Conservation (phyloP, 257 asterid genomes). For the Penstemon davidsonii region DNA sequence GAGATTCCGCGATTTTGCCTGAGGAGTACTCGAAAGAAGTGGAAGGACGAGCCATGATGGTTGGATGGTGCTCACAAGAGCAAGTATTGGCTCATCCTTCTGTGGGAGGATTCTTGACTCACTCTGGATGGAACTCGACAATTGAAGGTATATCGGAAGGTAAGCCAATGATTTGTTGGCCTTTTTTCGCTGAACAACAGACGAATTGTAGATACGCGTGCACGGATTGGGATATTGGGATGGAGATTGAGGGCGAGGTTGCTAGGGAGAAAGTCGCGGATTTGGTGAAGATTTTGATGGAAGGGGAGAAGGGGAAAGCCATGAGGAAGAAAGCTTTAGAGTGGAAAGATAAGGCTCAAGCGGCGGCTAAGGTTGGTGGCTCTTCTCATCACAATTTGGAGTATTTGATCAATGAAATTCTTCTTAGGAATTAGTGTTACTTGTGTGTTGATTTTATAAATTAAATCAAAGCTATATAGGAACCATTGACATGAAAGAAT, state of each 20-base stretch:
- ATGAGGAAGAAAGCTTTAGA: conserved; percentile 54
- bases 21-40: conserved; percentile 47
- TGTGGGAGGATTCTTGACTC: conserved; percentile 57
- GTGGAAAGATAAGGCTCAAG: conserved; percentile 48
- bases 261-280: conserved; percentile 49
- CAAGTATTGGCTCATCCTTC: conserved; percentile 49
- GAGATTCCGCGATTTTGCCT: conserved; percentile 42
- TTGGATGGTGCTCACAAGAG: conserved; percentile 70
- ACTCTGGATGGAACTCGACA: conserved; percentile 72
- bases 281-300: conserved; percentile 57
- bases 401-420: conserved; percentile 40
- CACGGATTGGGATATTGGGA: conserved; percentile 46
- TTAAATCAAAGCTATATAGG: neutral
- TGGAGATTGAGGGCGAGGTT: conserved; percentile 59
- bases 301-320: conserved; percentile 53
- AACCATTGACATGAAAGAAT: too few species aligned
- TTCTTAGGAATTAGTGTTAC: conserved; percentile 33
- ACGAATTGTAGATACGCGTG: conserved; percentile 56
- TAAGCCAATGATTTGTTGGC: conserved; percentile 72
- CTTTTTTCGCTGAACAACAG: conserved; percentile 72
- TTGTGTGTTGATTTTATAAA: neutral
- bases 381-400: conserved; percentile 45
- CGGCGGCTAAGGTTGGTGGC: conserved; percentile 41
- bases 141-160: conserved; percentile 56
- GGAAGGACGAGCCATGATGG: conserved; percentile 48